A percentile compares a stretch with the other conserved stretches of the same genome.
Evolutionary conservation across 805 yeast genomes (phyloP).

Genomic region (Starmerella khaoyaiensis): DNA sequence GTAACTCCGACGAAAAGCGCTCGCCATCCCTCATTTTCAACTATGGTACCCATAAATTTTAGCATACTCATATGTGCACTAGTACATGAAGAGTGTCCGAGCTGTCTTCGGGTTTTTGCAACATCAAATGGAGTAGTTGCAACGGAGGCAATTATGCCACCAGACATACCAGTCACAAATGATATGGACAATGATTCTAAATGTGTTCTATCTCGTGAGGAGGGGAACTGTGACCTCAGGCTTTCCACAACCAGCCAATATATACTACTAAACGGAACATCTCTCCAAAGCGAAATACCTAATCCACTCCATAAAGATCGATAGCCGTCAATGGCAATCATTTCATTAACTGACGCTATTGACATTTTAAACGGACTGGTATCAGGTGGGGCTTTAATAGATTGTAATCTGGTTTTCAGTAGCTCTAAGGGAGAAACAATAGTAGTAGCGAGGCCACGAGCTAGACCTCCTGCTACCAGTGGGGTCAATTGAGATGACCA

Average conservation of each 20-base stretch:
- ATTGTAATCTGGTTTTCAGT: constrained; percentile 75
- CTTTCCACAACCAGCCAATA: constrained; percentile 83
- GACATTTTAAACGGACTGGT: constrained; percentile 25
- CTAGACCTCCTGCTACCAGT: constrained; percentile 68
- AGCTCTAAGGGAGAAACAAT: constrained; percentile 79
- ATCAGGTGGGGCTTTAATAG: constrained; percentile 42
- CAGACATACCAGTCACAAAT: constrained; percentile 67
- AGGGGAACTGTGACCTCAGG: constrained; percentile 11
- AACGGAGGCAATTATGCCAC: constrained; percentile 78
- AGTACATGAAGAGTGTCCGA: constrained; percentile 32
- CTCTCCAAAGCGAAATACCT: constrained; percentile 85
- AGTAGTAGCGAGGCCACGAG: constrained; percentile 73
- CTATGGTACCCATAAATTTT: constrained; percentile 48
- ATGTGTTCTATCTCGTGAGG: constrained; percentile 3
- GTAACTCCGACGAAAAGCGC: constrained; percentile 79
- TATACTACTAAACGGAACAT: constrained; percentile 90
- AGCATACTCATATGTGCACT: constrained; percentile 41
- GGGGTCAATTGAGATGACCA: constrained; percentile 44
- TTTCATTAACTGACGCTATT: constrained; percentile 40
- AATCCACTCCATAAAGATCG: constrained; percentile 69
- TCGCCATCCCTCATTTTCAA: constrained; percentile 57
- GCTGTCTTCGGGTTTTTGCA: constrained; percentile 85
- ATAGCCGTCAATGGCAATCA: constrained; percentile 45
- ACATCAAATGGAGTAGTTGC: constrained; percentile 93
- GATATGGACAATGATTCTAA: constrained; percentile 27